phyloP scores from a whole-genome alignment of 2,329 filamentous ascomycete genomes.

The Stachybotrys echinatus region DNA sequence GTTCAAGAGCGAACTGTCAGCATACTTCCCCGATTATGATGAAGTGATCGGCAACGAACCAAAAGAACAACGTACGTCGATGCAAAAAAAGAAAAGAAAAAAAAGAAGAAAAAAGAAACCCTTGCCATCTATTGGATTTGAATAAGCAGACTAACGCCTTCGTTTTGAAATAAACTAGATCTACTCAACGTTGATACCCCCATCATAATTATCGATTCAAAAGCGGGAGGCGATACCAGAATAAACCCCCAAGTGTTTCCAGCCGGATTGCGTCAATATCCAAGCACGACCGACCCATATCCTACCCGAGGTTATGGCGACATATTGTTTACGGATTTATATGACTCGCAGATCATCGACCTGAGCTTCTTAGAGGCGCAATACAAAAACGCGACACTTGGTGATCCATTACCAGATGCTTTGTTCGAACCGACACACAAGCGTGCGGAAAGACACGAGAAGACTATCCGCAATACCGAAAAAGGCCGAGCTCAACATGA shows the following conservation, averaged over 20 bases:
- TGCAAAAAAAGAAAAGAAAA: conserved; percentile 5
- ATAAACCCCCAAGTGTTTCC: conserved; percentile 20
- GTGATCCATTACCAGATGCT: conserved; percentile 52
- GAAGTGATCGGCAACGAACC: conserved; percentile 84
- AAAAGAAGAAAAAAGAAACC: no score
- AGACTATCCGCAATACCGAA: conserved; percentile 58
- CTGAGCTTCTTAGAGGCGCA: conserved; percentile 47
- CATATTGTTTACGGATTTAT: conserved; percentile 49
- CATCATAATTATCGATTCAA: conserved; percentile 62
- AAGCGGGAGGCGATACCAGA: conserved; percentile 21
- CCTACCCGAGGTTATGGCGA: conserved; percentile 50
- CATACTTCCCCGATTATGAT: conserved; percentile 92
- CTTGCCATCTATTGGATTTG: no score
- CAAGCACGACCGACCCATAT: conserved; percentile 16
- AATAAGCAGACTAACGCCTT: no score
- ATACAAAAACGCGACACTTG: conserved; percentile 33
- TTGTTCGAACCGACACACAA: conserved; percentile 51
- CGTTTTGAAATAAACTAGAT: no score
- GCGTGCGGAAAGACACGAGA: conserved; percentile 55
- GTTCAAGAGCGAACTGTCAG: conserved; percentile 85
- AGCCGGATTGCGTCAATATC: neutral
- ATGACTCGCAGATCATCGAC: conserved; percentile 51
- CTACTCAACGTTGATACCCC: conserved; percentile 67
- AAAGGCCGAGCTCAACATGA: conserved; percentile 62
- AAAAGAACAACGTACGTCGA: conserved; percentile 65